Evolutionary conservation across 805 yeast species (phyloP).

Genomic region (Saccharomyces jurei): DNA sequence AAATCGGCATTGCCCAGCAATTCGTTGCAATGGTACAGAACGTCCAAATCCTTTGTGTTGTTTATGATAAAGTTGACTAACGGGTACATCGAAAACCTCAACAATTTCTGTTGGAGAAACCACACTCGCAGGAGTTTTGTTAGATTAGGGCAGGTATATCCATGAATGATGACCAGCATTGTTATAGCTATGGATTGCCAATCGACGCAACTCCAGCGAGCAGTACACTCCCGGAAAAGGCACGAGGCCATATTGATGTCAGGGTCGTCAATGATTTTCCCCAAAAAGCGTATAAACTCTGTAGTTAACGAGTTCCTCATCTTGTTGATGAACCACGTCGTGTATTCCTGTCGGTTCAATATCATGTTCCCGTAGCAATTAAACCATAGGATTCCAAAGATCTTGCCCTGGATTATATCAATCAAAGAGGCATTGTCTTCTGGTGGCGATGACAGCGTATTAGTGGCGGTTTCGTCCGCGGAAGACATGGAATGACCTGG

Average conservation of each 20-base stretch:
- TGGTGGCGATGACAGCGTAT: background rate
- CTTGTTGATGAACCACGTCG: slow-evolving; percentile 13
- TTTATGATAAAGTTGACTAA: slow-evolving; percentile 13
- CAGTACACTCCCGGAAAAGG: background rate
- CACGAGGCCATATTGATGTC: slow-evolving; percentile 1
- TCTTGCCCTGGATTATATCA: slow-evolving; percentile 8
- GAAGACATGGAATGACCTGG: background rate
- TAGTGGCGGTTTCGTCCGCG: background rate
- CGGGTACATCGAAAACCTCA: slow-evolving; percentile 15
- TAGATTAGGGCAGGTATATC: slow-evolving; percentile 7
- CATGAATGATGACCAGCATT: slow-evolving; percentile 9
- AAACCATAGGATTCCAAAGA: slow-evolving; percentile 10
- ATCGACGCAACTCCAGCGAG: background rate
- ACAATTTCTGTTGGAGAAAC: slow-evolving; percentile 8
- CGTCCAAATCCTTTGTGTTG: slow-evolving; percentile 7
- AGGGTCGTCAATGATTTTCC: slow-evolving; percentile 7
- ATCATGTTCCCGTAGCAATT: slow-evolving; percentile 14
- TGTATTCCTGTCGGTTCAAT: slow-evolving; percentile 10
- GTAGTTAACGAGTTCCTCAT: slow-evolving; percentile 9
- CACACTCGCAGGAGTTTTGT: slow-evolving; percentile 10
- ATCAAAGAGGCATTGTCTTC: background rate
- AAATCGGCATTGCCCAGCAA: slow-evolving; percentile 8
- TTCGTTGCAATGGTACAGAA: slow-evolving; percentile 18
- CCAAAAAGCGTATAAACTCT: slow-evolving; percentile 6
- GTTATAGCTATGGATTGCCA: slow-evolving; percentile 1